Conservation (phyloP, 305 asterid genomes). For the Fraxinus paxiana region DNA sequence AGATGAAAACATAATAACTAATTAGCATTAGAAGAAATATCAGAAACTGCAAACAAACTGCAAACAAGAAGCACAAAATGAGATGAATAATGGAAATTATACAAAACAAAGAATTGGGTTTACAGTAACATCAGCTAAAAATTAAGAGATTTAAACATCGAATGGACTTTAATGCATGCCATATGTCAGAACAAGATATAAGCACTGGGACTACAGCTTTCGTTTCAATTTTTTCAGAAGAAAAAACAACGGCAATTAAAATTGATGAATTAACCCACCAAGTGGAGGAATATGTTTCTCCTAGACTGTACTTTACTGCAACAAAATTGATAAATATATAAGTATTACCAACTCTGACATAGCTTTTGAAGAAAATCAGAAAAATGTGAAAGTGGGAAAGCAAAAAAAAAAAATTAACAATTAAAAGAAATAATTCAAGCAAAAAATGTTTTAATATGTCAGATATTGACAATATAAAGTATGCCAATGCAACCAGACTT, state of each 20-base stretch:
- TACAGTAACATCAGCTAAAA: not conserved
- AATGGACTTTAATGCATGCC: not conserved
- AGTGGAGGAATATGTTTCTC: not conserved
- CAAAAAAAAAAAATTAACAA: not conserved
- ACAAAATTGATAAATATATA: not conserved
- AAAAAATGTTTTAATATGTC: not conserved
- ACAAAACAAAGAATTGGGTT: not conserved
- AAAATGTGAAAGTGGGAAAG: not conserved
- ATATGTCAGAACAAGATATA: not conserved
- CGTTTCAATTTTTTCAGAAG: not conserved
- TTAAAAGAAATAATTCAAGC: not conserved
- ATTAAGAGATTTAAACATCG: not conserved
- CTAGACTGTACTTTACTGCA: not conserved
- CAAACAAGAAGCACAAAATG: too few relatives aligned
- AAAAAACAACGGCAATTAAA: not conserved
- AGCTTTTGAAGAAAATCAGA: not conserved
- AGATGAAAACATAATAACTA: conserved; percentile 18
- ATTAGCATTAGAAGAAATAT: conserved; percentile 11
- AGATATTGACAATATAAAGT: not conserved
- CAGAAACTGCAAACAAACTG: conserved; percentile 1
- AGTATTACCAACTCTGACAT: not conserved
- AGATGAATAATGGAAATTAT: not conserved
- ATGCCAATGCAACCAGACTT: not conserved
- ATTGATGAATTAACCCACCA: not conserved
- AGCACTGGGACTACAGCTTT: not conserved